These are phyloP conservation scores for Somion occarium DNA, from an alignment of 1,284 basidiomycete genomes.

Conservation along the genomic window DNA sequence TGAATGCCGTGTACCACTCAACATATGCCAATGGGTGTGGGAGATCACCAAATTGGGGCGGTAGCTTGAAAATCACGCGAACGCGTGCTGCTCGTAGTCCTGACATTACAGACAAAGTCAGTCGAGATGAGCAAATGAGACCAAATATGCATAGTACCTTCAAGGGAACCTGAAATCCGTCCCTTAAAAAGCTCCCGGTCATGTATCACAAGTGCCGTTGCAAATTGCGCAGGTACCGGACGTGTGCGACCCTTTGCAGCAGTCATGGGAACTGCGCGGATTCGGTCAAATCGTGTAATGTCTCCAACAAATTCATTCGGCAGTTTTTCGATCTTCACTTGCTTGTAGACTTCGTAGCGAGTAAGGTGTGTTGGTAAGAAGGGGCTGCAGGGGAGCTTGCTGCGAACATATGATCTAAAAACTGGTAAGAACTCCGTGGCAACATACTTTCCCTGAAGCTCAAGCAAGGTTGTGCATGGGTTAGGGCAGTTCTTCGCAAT, in stretches of 20 bases:
- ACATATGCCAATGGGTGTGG: slow-evolving; percentile 9
- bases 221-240: slow-evolving; percentile 5
- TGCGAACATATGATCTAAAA: slow-evolving; percentile 2
- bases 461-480: not conserved
- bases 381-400: not conserved
- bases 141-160: not conserved
- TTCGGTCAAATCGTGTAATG: not conserved
- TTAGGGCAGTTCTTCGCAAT: slow-evolving; percentile 5
- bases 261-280: slow-evolving; percentile 5
- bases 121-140: not conserved
- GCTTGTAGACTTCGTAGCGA: slow-evolving; percentile 9
- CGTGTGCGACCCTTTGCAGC: not conserved
- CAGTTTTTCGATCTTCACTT: slow-evolving; percentile 6
- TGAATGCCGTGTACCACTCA: slow-evolving; percentile 13
- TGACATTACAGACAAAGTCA: not conserved
- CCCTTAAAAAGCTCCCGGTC: slow-evolving; percentile 3
- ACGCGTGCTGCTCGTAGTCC: slow-evolving; percentile 10
- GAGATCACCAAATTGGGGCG: slow-evolving; percentile 5
- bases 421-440: slow-evolving; percentile 3
- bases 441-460: not conserved
- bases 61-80: slow-evolving; percentile 11
- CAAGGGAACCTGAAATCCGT: not conserved
- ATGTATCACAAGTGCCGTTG: slow-evolving; percentile 7
- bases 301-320: slow-evolving; percentile 6
- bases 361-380: not conserved